A percentile compares a stretch with the other conserved stretches of the same genome.
phyloP scores from a whole-genome alignment of 73 alveolate genomes.

The Stentor roeselii region DNA sequence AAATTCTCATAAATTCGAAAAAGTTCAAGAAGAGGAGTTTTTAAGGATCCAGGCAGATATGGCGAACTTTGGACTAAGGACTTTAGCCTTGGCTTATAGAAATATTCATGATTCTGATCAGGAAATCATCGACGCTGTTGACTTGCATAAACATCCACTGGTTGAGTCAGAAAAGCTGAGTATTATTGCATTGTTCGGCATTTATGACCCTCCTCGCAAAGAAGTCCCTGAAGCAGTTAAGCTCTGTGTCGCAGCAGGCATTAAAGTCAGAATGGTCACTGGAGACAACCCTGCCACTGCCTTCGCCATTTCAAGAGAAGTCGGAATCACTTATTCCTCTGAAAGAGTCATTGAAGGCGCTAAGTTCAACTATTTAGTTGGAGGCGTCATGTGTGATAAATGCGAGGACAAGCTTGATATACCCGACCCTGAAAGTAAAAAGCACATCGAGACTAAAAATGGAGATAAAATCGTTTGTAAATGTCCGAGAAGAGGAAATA shows the following conservation, averaged over 20 bases:
- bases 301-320: slow-evolving; percentile 35
- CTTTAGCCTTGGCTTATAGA: slow-evolving; percentile 37
- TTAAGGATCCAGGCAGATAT: slow-evolving; percentile 53
- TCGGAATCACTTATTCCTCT: slow-evolving; percentile 25
- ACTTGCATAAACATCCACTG: slow-evolving; percentile 40
- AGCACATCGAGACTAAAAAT: slow-evolving; percentile 40
- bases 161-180: slow-evolving; percentile 55
- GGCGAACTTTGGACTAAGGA: slow-evolving; percentile 54
- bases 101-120: slow-evolving; percentile 38
- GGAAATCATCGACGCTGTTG: slow-evolving; percentile 32
- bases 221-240: slow-evolving; percentile 56
- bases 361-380: slow-evolving; percentile 59
- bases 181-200: slow-evolving; percentile 71
- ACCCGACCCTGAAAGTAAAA: slow-evolving; percentile 37
- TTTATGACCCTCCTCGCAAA: slow-evolving; percentile 63
- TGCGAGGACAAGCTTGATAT: slow-evolving; percentile 46
- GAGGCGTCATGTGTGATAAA: slow-evolving; percentile 65
- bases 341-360: slow-evolving; percentile 59
- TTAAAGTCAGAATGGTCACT: slow-evolving; percentile 57
- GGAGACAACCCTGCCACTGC: slow-evolving; percentile 61
- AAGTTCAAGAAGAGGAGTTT: slow-evolving; percentile 33
- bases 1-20: slow-evolving; percentile 39
- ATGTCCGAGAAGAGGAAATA: no score
- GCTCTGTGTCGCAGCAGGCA: slow-evolving; percentile 41
- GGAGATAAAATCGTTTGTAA: no score